Evolutionary conservation across 2,329 filamentous ascomycete species (phyloP).

Genomic region (Ampelomyces quisqualis): DNA sequence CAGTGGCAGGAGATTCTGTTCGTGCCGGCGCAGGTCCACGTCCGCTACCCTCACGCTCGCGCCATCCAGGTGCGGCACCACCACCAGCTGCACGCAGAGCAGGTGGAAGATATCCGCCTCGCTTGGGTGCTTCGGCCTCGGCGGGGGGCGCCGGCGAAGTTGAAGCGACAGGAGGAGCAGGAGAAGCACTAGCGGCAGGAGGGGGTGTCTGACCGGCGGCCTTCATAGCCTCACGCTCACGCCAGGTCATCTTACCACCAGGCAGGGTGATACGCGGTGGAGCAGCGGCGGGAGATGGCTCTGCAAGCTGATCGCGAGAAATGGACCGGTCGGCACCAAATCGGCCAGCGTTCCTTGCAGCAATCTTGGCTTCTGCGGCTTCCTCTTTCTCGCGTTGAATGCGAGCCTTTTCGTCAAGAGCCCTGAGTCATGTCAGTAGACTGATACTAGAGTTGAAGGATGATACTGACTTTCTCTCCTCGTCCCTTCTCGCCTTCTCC

Average conservation of each 20-base stretch:
- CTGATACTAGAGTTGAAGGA: conserved; percentile 7
- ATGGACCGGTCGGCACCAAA: conserved; percentile 38
- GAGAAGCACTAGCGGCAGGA: conserved; percentile 39
- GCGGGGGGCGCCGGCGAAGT: conserved; percentile 28
- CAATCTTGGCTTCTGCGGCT: conserved; percentile 76
- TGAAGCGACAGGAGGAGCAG: conserved; percentile 29
- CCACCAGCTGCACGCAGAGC: conserved; percentile 43
- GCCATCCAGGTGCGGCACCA: conserved; percentile 40
- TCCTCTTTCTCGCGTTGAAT: conserved; percentile 81
- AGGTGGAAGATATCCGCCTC: conserved; percentile 51
- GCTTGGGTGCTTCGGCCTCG: conserved; percentile 40
- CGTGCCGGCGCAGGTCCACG: conserved; percentile 29
- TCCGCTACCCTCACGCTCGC: conserved; percentile 38
- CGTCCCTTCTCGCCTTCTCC: conserved; percentile 63
- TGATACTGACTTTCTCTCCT: conserved; percentile 57
- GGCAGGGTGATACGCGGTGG: conserved; percentile 64
- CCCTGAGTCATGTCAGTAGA: conserved; percentile 49
- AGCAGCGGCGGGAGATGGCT: conserved; percentile 46
- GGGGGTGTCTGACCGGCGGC: conserved; percentile 30
- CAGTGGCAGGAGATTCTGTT: conserved; percentile 38
- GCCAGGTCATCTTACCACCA: conserved; percentile 67
- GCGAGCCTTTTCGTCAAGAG: conserved; percentile 62
- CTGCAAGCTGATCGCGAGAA: conserved; percentile 41
- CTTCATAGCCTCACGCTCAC: conserved; percentile 66
- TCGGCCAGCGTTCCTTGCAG: conserved; percentile 58